Evolutionary conservation across 2,329 filamentous ascomycete genomes (phyloP), one percentile per base, ranked within the genome.

Genomic region (Neofusicoccum ribis): DNA sequence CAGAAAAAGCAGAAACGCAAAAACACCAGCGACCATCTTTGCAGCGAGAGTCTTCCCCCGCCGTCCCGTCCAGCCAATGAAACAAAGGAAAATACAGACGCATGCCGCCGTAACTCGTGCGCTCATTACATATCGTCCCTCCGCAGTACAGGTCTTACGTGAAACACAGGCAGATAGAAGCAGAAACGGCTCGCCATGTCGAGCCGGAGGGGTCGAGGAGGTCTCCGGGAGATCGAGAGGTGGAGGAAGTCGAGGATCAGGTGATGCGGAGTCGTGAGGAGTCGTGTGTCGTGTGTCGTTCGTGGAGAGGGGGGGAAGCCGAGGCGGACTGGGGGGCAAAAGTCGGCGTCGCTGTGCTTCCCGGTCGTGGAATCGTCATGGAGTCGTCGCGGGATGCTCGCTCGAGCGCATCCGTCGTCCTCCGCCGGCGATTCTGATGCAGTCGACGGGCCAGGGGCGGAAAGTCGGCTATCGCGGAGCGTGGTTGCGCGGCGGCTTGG

Each of bases 401-500:
- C 17, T 20, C 15, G 11, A 9, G 17, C 5, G 11, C 47, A 31
- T 31, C 47, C 27, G 23, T 14, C 47, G 11, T 37, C 15, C 15
- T 52, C 50, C 50, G 52, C 39, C 12, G 37, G 14, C 36, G 51
- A 23, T 23, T 56, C 39, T 9, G 39, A 31, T 31, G 20, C 37
- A 17, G 37, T 3, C 37, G 52, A 3, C 17, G 11, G 39, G 17
- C 39, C 12, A n/a, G 39, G 20, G 3, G 12, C 6, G 52, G 12
- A 20, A 15, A 8, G 3, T n/a, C 12, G 52, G 54, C 56, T 59
- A 59, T 46, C 56, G 44, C 14, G 54, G 39, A n/a, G 39, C 27
- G 56, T 59, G 17, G 56, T 75, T 76, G 47, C 78, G 78, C 65
- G 77, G 76, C 3, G 79, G 79, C 72, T 81, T 81, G 52, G 79